Evolutionary conservation across 192 early-diverging fungal genomes (phyloP), one percentile per base, ranked within the genome.

Genomic region (Backusella mclennaniae): DNA sequence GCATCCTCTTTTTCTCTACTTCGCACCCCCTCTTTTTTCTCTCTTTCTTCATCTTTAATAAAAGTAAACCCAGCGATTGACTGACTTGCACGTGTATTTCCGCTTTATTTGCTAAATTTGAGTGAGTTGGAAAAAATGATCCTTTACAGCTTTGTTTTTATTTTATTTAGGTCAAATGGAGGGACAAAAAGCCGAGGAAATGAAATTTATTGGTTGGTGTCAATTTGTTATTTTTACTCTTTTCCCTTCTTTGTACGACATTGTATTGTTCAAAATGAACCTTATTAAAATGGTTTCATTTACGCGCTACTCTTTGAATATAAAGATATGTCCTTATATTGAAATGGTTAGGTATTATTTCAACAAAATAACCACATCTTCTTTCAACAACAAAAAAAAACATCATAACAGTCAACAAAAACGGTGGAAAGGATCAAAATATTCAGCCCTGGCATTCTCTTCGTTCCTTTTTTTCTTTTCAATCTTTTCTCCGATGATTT

Each of bases 1-100:
- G 46, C 46, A 49, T 21, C 46, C 46, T 49, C 46, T 49, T 49
- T 49, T n/a, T n/a, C 56, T 29, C 21, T 8, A 63, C 21, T 29
- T 26, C 56, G 21, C 56, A 63, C 56, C n/a, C n/a, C n/a, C n/a
- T 56, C 19, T 56, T 21, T 63, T 29, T 63, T 63, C 9, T 63
- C 9, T 29, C 56, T 29, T 11, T 63, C 56, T 29, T 31, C 26
- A 63, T 63, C 56, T 63, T 63, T 63, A 63, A 63, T 63, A 63
- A 63, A 63, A 63, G 56, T 63, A 63, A 63, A 63, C 23, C 56
- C 56, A 63, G 56, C 56, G 56, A 63, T 63, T 63, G 56, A 63
- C 56, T 26, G 56, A 63, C 56, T 63, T 63, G 56, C 56, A 63
- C 56, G 56, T 63, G 56, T 63, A 63, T 63, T 63, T 63, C 56